Percentiles rank a stretch among this genome's conserved stretches.
phyloP scores from a whole-genome alignment of 768 basidiomycete species.

The Termitomyces sp. region DNA sequence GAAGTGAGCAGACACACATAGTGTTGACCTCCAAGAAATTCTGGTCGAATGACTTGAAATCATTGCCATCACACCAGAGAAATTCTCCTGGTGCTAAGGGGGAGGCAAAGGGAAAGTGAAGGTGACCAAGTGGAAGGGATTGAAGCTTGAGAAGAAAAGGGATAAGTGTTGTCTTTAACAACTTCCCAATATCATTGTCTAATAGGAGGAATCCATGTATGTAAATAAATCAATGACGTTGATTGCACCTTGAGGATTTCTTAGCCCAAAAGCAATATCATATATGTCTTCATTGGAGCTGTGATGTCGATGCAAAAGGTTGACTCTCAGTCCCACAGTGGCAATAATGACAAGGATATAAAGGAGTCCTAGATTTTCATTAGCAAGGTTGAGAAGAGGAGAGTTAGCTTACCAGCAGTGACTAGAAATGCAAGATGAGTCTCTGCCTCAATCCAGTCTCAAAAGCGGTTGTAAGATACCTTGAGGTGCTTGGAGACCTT shows the following conservation, averaged over 20 bases:
- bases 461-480: not conserved
- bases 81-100: not conserved
- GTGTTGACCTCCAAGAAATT: not conserved
- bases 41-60: not conserved
- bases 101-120: not conserved
- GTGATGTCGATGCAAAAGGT: not conserved
- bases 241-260: not conserved
- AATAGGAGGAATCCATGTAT: no score
- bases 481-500: not conserved
- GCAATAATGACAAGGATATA: not conserved
- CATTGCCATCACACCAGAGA: not conserved
- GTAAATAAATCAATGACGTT: no score
- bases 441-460: not conserved
- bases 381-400: not conserved
- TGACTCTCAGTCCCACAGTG: not conserved
- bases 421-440: not conserved
- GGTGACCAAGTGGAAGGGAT: not conserved
- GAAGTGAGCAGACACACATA: not conserved
- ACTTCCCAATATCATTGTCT: not conserved
- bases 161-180: not conserved
- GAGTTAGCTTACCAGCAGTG: not conserved
- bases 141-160: not conserved
- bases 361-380: not conserved
- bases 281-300: not conserved
- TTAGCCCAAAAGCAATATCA: not conserved